phyloP scores from a whole-genome alignment of 108 stramenopile genomes.

The Mediolabrus comicus region DNA sequence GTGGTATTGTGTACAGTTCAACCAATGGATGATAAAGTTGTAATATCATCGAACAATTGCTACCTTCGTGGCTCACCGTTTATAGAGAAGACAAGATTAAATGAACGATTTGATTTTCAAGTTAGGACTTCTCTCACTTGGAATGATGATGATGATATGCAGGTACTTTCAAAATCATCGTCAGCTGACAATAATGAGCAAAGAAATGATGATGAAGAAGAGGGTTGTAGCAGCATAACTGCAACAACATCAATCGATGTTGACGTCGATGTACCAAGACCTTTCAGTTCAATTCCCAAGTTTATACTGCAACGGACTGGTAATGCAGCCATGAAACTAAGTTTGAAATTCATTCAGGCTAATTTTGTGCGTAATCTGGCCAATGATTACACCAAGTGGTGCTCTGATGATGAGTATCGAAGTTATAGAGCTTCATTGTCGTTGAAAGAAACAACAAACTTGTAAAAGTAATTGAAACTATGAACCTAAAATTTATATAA shows the following conservation, averaged over 20 bases:
- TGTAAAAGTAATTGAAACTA: neutral
- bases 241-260: slow-evolving; percentile 37
- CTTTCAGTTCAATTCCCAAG: slow-evolving; percentile 43
- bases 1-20: slow-evolving; percentile 37
- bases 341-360: slow-evolving; percentile 29
- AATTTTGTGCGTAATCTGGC: slow-evolving; percentile 39
- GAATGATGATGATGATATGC: slow-evolving; percentile 26
- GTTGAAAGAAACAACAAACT: neutral
- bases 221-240: slow-evolving; percentile 1
- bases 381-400: slow-evolving; percentile 40
- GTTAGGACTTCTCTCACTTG: slow-evolving; percentile 35
- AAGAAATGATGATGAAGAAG: neutral
- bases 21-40: slow-evolving; percentile 21
- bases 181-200: neutral
- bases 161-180: no score
- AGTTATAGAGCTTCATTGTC: slow-evolving; percentile 32
- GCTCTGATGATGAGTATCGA: slow-evolving; percentile 32
- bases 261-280: slow-evolving; percentile 41
- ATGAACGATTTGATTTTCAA: slow-evolving; percentile 40
- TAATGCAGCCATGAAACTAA: slow-evolving; percentile 38
- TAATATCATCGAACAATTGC: slow-evolving; percentile 36
- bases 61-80: slow-evolving; percentile 40
- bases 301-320: slow-evolving; percentile 25
- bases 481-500: neutral
- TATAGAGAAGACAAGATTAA: slow-evolving; percentile 41